phyloP scores from a whole-genome alignment of 2,329 filamentous ascomycete genomes.

The Fusarium sp. region DNA sequence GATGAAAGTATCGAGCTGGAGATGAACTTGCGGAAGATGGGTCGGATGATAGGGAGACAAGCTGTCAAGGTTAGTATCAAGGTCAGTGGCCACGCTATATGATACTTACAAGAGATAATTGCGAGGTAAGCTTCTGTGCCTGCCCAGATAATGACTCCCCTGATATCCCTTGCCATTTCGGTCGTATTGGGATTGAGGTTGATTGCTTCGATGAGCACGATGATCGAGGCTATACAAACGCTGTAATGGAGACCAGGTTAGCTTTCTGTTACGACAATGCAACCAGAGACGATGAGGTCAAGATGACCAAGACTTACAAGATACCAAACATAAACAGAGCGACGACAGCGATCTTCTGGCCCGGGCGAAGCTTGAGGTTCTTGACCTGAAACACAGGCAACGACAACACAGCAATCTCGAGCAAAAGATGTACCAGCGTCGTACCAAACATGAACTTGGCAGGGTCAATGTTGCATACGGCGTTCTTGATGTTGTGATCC shows the following conservation, averaged over 20 bases:
- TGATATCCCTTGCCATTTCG: conserved; percentile 24
- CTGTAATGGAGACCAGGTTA: neutral
- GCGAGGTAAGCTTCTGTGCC: conserved; percentile 19
- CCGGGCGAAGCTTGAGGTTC: conserved; percentile 15
- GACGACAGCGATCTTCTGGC: conserved; percentile 28
- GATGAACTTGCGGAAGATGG: conserved; percentile 17
- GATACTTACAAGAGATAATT: conserved; percentile 29
- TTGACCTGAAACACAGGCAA: conserved; percentile 30
- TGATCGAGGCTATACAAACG: conserved; percentile 18
- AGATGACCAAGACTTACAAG: conserved; percentile 6
- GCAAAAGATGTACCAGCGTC: conserved; percentile 25
- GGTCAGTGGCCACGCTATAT: neutral
- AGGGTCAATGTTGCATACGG: conserved; percentile 22
- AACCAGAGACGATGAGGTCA: too few relatives aligned
- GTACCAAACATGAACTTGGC: conserved; percentile 33
- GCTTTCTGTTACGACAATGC: neutral
- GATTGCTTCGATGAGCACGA: conserved; percentile 24
- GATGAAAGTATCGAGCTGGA: conserved; percentile 13
- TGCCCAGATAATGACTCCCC: conserved; percentile 29
- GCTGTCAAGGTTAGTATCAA: conserved; percentile 5
- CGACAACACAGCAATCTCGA: conserved; percentile 24
- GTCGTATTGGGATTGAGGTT: conserved; percentile 18
- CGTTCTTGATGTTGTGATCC: conserved; percentile 25
- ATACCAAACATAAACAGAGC: conserved; percentile 35
- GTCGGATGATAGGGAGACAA: conserved; percentile 25